Percentiles rank a stretch among this genome's conserved stretches.
These are phyloP conservation scores for Fusarium stilboides DNA, from an alignment of 2,329 filamentous ascomycete species.

Conservation along the genomic window DNA sequence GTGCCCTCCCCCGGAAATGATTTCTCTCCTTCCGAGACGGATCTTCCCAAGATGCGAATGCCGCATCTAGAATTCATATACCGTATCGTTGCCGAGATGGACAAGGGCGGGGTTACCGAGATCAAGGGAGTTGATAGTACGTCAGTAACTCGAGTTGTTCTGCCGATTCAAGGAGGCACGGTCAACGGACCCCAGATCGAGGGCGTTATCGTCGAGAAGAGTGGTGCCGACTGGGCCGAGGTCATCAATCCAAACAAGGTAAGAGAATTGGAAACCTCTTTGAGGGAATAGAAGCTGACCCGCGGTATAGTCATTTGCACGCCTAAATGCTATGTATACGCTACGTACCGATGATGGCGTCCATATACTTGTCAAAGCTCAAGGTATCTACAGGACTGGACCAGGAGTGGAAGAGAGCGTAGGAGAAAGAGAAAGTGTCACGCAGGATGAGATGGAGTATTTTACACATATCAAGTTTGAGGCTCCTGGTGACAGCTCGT, in stretches of 20 bases:
- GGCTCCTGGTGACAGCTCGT: conserved; percentile 28
- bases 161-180: conserved; percentile 36
- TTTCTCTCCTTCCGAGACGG: conserved; percentile 7
- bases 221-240: conserved; percentile 42
- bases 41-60: conserved; percentile 36
- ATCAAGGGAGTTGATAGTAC: conserved; percentile 32
- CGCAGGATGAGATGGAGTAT: conserved; percentile 41
- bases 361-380: conserved; percentile 38
- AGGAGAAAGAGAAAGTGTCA: conserved; percentile 23
- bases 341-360: conserved; percentile 32
- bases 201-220: conserved; percentile 35
- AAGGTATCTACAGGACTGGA: conserved; percentile 39
- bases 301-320: conserved; percentile 21
- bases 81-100: conserved; percentile 43
- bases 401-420: conserved; percentile 18
- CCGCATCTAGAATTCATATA: conserved; percentile 44
- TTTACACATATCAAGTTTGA: conserved; percentile 43
- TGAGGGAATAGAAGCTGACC: not conserved
- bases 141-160: conserved; percentile 24
- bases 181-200: conserved; percentile 36
- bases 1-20: conserved; percentile 40
- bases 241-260: conserved; percentile 37
- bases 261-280: not conserved
- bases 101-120: conserved; percentile 27
- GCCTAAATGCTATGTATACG: conserved; percentile 39